Evolutionary conservation across 1,139 yeast genomes (phyloP).

Genomic region (Debaryomyces singareniensis): DNA sequence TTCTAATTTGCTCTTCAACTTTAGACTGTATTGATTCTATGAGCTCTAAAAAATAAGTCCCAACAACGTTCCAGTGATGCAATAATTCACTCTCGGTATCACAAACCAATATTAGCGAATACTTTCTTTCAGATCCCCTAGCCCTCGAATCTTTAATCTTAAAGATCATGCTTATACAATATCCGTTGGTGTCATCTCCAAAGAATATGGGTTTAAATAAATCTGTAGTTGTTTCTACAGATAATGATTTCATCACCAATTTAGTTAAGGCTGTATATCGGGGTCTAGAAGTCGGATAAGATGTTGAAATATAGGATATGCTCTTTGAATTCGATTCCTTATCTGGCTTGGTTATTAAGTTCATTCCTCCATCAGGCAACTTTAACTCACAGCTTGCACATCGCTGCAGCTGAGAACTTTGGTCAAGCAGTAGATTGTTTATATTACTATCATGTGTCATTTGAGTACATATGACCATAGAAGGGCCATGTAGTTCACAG

Average conservation of each 20-base stretch:
- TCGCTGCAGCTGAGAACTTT: constrained; percentile 34
- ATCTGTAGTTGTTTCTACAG: constrained; percentile 68
- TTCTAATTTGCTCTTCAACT: constrained; percentile 23
- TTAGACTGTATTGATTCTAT: constrained; percentile 42
- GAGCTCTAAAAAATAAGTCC: constrained; percentile 44
- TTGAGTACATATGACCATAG: constrained; percentile 70
- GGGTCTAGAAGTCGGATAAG: constrained; percentile 54
- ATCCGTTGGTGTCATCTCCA: constrained; percentile 65
- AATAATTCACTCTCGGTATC: constrained; percentile 52
- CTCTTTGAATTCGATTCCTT: constrained; percentile 9
- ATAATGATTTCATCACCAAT: constrained; percentile 57
- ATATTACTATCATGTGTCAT: constrained; percentile 8
- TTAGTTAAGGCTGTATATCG: constrained; percentile 53
- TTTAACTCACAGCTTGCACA: constrained; percentile 55
- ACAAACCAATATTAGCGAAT: constrained; percentile 56
- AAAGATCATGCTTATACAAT: constrained; percentile 60
- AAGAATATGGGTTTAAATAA: constrained; percentile 62
- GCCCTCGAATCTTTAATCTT: constrained; percentile 65
- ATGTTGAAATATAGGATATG: constrained; percentile 40
- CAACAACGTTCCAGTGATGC: constrained; percentile 52
- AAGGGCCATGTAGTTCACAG: constrained; percentile 85
- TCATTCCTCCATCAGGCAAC: constrained; percentile 36
- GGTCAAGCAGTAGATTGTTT: constrained; percentile 13
- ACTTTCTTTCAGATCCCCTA: constrained; percentile 73
- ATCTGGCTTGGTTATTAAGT: constrained; percentile 18